phyloP scores from a whole-genome alignment of 805 yeast species.

The Candida berthetii region DNA sequence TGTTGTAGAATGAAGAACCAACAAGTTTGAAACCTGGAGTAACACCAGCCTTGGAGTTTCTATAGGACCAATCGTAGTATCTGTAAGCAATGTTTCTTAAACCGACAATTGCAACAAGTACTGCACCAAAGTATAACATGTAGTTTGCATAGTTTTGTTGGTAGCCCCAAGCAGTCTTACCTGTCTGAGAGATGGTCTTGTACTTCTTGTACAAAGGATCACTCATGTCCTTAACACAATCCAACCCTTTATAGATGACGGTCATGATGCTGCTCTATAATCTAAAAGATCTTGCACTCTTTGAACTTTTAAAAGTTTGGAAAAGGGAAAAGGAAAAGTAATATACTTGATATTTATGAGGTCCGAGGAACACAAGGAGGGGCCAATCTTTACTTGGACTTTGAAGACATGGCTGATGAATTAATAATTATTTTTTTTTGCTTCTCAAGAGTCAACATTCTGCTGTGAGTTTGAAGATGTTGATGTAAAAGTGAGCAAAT shows the following conservation, averaged over 20 bases:
- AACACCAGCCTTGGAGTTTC: constrained; percentile 8
- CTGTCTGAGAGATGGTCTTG: constrained; percentile 8
- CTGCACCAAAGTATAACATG: constrained; percentile 11
- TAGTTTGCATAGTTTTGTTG: constrained; percentile 10
- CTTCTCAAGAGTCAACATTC: no score
- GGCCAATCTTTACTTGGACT: no score
- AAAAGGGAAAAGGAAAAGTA: no score
- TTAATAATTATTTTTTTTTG: no score
- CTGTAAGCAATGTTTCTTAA: constrained; percentile 6
- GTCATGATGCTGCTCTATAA: constrained; percentile 3
- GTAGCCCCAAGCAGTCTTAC: constrained; percentile 10
- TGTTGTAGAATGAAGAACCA: constrained; percentile 6
- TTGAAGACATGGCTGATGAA: no score
- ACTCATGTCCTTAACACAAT: constrained; percentile 10
- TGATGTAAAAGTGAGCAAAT: not conserved
- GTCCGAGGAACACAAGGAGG: no score
- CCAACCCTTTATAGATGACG: constrained; percentile 11
- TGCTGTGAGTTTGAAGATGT: not conserved
- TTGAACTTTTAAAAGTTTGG: no score
- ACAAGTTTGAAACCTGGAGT: not conserved
- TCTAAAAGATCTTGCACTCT: no score
- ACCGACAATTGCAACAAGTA: constrained; percentile 3
- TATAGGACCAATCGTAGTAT: constrained; percentile 10
- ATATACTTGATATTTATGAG: no score
- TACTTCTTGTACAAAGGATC: constrained; percentile 1